Percentiles rank a stretch among this genome's conserved stretches.
Conservation (phyloP, 768 basidiomycete genomes). For the Naganishia vaughanmartiniae region DNA sequence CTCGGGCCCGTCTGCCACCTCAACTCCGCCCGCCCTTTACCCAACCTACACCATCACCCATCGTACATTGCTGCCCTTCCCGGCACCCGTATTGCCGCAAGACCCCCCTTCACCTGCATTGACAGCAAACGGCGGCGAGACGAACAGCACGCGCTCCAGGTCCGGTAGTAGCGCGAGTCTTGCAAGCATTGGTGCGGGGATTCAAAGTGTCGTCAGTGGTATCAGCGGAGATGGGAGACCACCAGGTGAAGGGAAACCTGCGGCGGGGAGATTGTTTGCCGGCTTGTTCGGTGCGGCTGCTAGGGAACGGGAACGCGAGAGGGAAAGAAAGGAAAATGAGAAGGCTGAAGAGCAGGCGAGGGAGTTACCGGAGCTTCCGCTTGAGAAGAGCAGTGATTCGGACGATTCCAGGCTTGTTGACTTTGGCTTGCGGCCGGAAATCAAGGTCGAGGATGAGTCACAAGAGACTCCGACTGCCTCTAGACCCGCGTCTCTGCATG, state of each 20-base stretch:
- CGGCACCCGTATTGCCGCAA: conserved; percentile 24
- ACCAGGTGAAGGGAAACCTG: not conserved
- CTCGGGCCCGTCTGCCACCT: conserved; percentile 23
- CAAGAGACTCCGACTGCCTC: not conserved
- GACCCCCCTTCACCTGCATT: conserved; percentile 3
- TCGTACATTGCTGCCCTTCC: conserved; percentile 25
- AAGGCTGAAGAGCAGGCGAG: conserved; percentile 11
- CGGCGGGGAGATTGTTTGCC: conserved; percentile 68
- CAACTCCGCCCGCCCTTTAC: not conserved
- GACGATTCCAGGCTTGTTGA: not conserved
- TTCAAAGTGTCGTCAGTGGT: conserved; percentile 15
- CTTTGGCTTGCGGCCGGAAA: not conserved
- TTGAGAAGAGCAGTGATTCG: too few relatives aligned
- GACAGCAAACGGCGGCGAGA: conserved; percentile 21
- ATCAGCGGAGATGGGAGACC: conserved; percentile 8
- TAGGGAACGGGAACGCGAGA: not conserved
- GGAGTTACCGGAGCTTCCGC: not conserved
- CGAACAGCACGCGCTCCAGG: not conserved
- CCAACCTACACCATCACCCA: not conserved
- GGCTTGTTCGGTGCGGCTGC: conserved; percentile 55
- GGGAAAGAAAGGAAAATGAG: conserved; percentile 5
- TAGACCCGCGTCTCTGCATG: not conserved
- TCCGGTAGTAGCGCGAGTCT: conserved; percentile 31
- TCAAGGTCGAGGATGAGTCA: not conserved
- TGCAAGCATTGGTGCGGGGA: conserved; percentile 22